Conservation (phyloP, 352 stramenopile species). For the Phytophthora palmivora region DNA sequence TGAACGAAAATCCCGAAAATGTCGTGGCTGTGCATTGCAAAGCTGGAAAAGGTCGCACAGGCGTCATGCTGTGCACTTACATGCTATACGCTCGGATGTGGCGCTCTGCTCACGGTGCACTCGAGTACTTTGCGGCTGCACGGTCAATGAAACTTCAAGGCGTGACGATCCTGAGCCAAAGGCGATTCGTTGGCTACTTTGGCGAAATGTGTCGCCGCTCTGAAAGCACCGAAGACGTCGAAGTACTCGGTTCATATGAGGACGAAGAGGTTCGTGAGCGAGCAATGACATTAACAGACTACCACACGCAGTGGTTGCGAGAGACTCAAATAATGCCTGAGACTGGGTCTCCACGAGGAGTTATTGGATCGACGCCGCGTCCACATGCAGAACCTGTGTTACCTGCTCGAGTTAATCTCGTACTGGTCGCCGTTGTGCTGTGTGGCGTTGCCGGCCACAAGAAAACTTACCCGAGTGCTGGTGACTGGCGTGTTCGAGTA, state of each 20-base stretch:
- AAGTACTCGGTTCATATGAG: constrained; percentile 25
- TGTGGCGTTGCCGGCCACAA: constrained; percentile 56
- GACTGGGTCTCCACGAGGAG: constrained; percentile 22
- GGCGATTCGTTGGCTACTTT: constrained; percentile 85
- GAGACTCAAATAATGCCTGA: constrained; percentile 35
- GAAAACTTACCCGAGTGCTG: constrained; percentile 36
- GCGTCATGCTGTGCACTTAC: constrained; percentile 89
- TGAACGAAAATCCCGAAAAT: constrained; percentile 65
- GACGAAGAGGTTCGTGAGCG: constrained; percentile 35
- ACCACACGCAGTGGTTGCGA: constrained; percentile 56
- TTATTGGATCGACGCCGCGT: constrained; percentile 8
- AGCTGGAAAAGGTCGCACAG: constrained; percentile 90
- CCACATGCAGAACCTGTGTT: constrained; percentile 38
- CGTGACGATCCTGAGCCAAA: constrained; percentile 86
- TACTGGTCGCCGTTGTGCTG: constrained; percentile 50
- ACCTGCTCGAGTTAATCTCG: constrained; percentile 42
- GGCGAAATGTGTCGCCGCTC: constrained; percentile 52
- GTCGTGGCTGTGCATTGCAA: constrained; percentile 93
- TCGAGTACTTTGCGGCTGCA: constrained; percentile 74
- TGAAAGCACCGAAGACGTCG: constrained; percentile 21
- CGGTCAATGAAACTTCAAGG: constrained; percentile 81
- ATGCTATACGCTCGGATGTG: constrained; percentile 74
- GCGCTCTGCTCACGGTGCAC: constrained; percentile 59
- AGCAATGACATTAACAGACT: constrained; percentile 45
- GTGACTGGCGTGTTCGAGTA: constrained; percentile 61